Base-by-base conservation (phyloP, 352 stramenopile species). In the Globisporangium nodosum region DNA sequence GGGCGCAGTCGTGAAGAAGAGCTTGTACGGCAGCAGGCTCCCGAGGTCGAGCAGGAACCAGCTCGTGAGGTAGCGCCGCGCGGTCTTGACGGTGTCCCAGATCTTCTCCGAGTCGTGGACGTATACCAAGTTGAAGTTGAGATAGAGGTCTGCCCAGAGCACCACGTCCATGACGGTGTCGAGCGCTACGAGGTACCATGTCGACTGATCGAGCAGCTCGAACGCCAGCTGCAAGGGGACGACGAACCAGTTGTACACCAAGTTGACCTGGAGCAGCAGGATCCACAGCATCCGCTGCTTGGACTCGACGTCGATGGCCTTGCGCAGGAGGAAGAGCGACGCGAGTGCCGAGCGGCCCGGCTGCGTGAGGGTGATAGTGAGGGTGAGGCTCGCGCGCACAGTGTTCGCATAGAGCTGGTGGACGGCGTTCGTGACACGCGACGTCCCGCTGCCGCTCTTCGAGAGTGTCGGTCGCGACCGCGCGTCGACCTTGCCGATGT, bases 101-200 rank as follows among this genome's bases (percentile, higher is more conserved):
- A 89, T 87, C 55, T 86, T 89, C 54, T 89, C 76, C 20, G 75
- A 68, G 46, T 83, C 65, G 42, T 78, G 56, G 16, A 74, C 52
- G 57, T 69, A 89, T 0, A 73, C 69, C 27, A 86, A 58, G 45
- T 86, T 89, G 9, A 85, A 71, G 42, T 81, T 86, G 0, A 81
- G 20, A 52, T 81, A 87, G 1, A 87, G 58, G 43, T 87, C 76
- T 1, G 58, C 30, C 68, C 66, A 82, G 21, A 89, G 47, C 0
- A 68, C 50, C 1, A 85, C 11, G 46, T 89, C 76, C 27, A 71
- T 71, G 16, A 76, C 20, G 2, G 63, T 43, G 45, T 80, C 82
- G 9, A 81, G 3, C 0, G 56, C 51, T 6, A 65, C 30, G n/a
- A 85, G 39, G 30, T 64, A 54, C 73, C 72, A 82, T 6, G 54